Evolutionary conservation across 225 moss, liverwort and hornwort genomes (phyloP), one percentile per base, ranked within the genome.

Genomic region (Physcomitrellopsis africana): DNA sequence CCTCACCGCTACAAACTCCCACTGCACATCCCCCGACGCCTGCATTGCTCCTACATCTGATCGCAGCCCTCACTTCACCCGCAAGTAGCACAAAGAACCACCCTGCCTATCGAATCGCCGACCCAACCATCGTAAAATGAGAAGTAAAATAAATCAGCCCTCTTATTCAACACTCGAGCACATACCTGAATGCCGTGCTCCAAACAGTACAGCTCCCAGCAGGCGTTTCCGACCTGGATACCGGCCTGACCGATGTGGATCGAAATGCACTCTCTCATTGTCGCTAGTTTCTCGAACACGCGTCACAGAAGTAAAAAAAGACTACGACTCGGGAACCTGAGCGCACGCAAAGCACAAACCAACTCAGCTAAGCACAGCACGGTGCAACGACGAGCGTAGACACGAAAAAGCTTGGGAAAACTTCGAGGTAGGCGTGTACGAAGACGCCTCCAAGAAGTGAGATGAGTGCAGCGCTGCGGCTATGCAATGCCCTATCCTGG

Each of bases 361-460:
- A 0, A 26, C 46, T 8, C 0, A 0, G 27, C 2, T 1, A 47
- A 0, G 7, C 1, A 16, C 51, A 57, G 41, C 18, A 12, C 0
- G 0, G 3, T 0, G 9, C 11, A 5, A 14, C 11, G 62, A 3
- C 2, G 29, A 29, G 14, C 26, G 7, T 5, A 57, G 19, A 62
- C 44, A 9, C 18, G 46, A 20, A 37, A 37, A 49, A 7, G 76
- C 43, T 70, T 74, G 63, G 9, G 65, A 60, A 48, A 76, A 12
- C 86, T 86, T 86, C 86, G 79, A 86, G 86, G 83, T 59, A 86
- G 86, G 86, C 86, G 86, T 86, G 86, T 86, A 86, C 83, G 81
- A 86, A 86, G 83, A 86, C 86, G 86, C 86, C 86, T 83, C 86
- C 86, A 81, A 83, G 86, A 86, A 86, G 86, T 78, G 79, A 20